Evolutionary conservation across 768 basidiomycete species (phyloP).

Genomic region (Trametes villosa): DNA sequence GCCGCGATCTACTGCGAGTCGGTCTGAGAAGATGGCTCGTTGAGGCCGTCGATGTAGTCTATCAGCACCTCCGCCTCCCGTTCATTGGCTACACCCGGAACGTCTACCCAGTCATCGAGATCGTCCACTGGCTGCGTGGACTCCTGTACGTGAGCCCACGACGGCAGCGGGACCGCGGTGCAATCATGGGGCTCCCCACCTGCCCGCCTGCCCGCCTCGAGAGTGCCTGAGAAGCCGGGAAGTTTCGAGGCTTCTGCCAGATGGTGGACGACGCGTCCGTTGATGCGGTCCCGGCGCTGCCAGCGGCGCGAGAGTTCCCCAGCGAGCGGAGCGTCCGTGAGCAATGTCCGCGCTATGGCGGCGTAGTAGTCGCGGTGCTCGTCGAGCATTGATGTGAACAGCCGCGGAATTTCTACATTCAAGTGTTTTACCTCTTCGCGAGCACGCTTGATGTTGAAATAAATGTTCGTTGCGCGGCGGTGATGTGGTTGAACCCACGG

Average conservation of each 20-base stretch:
- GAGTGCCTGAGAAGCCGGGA: slow-evolving; percentile 3
- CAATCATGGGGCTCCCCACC: too few species aligned
- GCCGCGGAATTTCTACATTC: slow-evolving; percentile 38
- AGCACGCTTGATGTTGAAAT: slow-evolving; percentile 36
- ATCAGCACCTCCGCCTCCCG: too few species aligned
- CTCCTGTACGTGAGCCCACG: too few species aligned
- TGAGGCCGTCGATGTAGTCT: too few species aligned
- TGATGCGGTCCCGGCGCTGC: neutral
- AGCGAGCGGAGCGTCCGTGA: slow-evolving; percentile 7
- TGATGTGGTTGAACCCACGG: slow-evolving; percentile 46
- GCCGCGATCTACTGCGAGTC: too few species aligned
- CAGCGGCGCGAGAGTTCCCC: slow-evolving; percentile 14
- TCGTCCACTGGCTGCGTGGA: too few species aligned
- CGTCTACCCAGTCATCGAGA: too few species aligned
- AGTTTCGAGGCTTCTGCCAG: slow-evolving; percentile 3
- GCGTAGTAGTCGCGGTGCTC: slow-evolving; percentile 27
- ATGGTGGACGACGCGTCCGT: neutral
- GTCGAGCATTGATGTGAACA: slow-evolving; percentile 33
- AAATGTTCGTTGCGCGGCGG: slow-evolving; percentile 32
- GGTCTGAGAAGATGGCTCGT: too few species aligned
- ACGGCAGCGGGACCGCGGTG: too few species aligned
- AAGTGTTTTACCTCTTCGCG: slow-evolving; percentile 37
- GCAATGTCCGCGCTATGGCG: neutral
- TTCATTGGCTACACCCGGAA: too few species aligned
- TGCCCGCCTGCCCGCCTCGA: slow-evolving; percentile 1